Evolutionary conservation across 2,329 filamentous ascomycete genomes (phyloP).

Genomic region (Botrytis cinerea): DNA sequence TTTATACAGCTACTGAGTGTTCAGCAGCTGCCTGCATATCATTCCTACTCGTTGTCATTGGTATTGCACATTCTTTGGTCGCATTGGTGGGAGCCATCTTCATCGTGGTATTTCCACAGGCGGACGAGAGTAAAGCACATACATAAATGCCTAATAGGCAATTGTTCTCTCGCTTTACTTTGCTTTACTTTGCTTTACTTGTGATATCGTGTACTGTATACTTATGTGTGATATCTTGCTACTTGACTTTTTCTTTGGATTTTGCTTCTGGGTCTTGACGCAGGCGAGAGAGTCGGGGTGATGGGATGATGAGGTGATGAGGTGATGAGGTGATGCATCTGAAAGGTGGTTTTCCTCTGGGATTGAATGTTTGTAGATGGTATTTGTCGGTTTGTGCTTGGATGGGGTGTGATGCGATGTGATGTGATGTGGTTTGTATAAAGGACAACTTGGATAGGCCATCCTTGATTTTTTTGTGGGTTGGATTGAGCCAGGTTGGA

Average conservation of each 20-base stretch:
- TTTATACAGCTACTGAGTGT: conserved; percentile 12
- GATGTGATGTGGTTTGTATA: background rate
- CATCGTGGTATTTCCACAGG: background rate
- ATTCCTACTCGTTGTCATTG: background rate
- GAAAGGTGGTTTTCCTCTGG: background rate
- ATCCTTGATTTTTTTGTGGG: background rate
- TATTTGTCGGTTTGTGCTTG: background rate
- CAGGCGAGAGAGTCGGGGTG: background rate
- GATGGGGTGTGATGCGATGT: background rate
- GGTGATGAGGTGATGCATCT: no score
- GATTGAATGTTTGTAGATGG: fast-evolving
- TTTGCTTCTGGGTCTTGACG: background rate
- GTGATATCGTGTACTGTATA: background rate
- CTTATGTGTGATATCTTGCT: background rate
- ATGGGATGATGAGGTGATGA: no score
- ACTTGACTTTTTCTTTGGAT: background rate
- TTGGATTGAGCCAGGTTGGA: background rate
- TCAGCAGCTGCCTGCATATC: conserved; percentile 10
- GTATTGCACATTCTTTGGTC: background rate
- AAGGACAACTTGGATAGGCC: background rate
- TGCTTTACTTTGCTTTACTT: no score
- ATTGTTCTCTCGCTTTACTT: background rate
- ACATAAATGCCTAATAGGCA: background rate
- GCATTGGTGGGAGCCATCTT: background rate
- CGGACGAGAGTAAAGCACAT: background rate